Evolutionary conservation across 2,329 filamentous ascomycete genomes (phyloP).

Genomic region (Aureobasidium lini): DNA sequence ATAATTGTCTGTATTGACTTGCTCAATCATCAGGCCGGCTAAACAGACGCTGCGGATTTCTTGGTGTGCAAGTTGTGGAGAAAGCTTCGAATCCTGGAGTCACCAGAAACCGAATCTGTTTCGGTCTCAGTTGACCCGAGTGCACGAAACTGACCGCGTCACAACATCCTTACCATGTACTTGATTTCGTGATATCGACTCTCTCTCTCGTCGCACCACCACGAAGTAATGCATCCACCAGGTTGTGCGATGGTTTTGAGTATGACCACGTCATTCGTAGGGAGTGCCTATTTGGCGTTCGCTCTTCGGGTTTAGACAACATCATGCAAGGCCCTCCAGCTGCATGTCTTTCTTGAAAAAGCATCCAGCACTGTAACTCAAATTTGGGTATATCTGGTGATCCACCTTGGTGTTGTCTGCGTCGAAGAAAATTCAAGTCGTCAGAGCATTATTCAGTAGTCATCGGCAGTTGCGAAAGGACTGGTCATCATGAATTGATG

Average conservation of each 20-base stretch:
- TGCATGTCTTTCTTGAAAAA: constrained; percentile 14
- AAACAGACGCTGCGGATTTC: too few relatives aligned
- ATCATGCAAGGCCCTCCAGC: constrained; percentile 1
- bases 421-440: not conserved
- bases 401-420: not conserved
- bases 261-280: too few relatives aligned
- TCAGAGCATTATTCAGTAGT: constrained; percentile 11
- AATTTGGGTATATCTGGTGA: not conserved
- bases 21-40: not conserved
- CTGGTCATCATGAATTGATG: constrained; percentile 23
- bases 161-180: too few relatives aligned
- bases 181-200: too few relatives aligned
- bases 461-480: constrained; percentile 17
- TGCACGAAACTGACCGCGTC: not conserved
- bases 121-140: not conserved
- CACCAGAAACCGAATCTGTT: not conserved
- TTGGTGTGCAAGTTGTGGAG: not conserved
- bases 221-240: too few relatives aligned
- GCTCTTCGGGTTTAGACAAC: not conserved
- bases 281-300: too few relatives aligned
- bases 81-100: not conserved
- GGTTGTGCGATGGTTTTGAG: too few relatives aligned
- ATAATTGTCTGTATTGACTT: too few relatives aligned
- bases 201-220: too few relatives aligned
- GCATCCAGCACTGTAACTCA: constrained; percentile 8